phyloP scores from a whole-genome alignment of 257 asterid species.

The Solanum verrucosum region DNA sequence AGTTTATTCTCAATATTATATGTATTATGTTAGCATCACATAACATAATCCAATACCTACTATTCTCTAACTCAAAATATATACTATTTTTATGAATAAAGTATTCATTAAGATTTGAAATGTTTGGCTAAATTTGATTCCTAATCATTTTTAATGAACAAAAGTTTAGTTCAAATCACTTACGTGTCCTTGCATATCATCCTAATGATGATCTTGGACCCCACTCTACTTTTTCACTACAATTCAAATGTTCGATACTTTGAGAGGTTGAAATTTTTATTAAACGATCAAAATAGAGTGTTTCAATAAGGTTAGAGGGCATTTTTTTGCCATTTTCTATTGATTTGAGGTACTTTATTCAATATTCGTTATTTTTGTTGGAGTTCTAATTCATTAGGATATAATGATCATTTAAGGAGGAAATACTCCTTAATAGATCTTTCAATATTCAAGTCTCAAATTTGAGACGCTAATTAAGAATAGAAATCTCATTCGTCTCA shows the following conservation, averaged over 20 bases:
- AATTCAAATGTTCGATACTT: background rate
- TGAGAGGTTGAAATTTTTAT: too few species aligned
- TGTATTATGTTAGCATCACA: background rate
- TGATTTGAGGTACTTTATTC: background rate
- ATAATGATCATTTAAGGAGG: background rate
- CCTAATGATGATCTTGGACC: constrained; percentile 3
- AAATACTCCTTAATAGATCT: background rate
- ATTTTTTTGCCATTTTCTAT: background rate
- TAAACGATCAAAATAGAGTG: too few species aligned
- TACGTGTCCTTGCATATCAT: background rate
- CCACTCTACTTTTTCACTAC: background rate
- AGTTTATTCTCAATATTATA: background rate
- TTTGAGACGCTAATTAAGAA: background rate
- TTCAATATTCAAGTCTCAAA: background rate
- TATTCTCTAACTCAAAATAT: background rate
- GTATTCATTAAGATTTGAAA: background rate
- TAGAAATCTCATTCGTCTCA: background rate
- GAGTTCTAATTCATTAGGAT: background rate
- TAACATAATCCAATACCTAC: background rate
- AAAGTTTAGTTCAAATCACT: background rate
- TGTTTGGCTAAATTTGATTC: background rate
- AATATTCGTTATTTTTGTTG: background rate
- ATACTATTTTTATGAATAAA: background rate
- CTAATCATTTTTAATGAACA: background rate
- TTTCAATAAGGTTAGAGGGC: background rate